These are phyloP conservation scores for Avena eriantha DNA, from an alignment of 176 grass and related monocot species.

Conservation along the genomic window DNA sequence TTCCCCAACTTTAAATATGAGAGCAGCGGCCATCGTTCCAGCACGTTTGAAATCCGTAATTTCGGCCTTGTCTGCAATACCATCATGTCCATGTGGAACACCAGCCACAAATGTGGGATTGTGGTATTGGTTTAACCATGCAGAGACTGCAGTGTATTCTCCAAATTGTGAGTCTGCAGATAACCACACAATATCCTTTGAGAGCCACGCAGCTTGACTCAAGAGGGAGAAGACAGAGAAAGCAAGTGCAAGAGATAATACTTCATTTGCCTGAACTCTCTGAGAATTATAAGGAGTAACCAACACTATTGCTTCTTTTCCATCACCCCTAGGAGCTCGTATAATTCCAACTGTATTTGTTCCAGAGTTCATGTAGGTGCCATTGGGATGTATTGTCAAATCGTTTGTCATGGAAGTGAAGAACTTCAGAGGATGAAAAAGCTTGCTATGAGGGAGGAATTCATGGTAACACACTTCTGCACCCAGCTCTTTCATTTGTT, in stretches of 20 bases:
- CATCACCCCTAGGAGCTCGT: slow-evolving; percentile 89
- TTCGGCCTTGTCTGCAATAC: slow-evolving; percentile 34
- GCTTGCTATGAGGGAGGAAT: slow-evolving; percentile 59
- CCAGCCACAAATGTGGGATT: slow-evolving; percentile 66
- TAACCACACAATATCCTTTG: slow-evolving; percentile 95
- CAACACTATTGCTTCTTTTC: slow-evolving; percentile 94
- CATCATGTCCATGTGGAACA: slow-evolving; percentile 37
- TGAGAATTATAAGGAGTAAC: slow-evolving; percentile 90
- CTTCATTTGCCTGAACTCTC: slow-evolving; percentile 58
- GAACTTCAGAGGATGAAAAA: slow-evolving; percentile 76
- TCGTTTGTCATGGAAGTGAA: slow-evolving; percentile 66
- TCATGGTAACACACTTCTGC: slow-evolving; percentile 85
- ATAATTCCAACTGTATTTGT: slow-evolving; percentile 81
- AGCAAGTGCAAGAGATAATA: slow-evolving; percentile 76
- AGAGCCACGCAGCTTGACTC: slow-evolving; percentile 71
- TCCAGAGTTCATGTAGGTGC: slow-evolving; percentile 52
- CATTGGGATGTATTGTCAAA: slow-evolving; percentile 45
- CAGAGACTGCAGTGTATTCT: slow-evolving; percentile 77
- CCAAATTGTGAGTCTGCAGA: slow-evolving; percentile 86
- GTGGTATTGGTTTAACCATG: slow-evolving; percentile 90
- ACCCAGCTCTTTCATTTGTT: slow-evolving; percentile 68
- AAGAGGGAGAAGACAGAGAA: slow-evolving; percentile 93
- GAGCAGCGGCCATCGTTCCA: slow-evolving; percentile 87
- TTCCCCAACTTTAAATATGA: slow-evolving; percentile 81
- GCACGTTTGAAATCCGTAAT: slow-evolving; percentile 77